Evolutionary conservation across 441 rosid genomes (phyloP), one percentile per base, ranked within the genome.

Genomic region (Heliophila coronopifolia): DNA sequence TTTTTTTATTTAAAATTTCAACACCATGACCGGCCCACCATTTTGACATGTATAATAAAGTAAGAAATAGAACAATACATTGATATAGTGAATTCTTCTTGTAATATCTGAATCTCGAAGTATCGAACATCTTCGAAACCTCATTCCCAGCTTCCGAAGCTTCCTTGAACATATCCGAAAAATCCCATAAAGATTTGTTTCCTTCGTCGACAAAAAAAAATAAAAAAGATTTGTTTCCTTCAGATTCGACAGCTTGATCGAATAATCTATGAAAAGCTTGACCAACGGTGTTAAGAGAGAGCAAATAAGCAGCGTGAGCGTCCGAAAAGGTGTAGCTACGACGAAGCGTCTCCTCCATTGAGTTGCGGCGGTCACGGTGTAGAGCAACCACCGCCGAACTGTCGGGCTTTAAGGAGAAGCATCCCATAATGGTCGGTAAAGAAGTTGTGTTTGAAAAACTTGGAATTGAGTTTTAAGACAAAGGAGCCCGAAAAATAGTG

Each of bases 331-430:
- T 67, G 58, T 76, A 86, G 43, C 96, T 73, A 9, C 77, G 81
- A 5, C 59, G 71, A 27, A 90, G 81, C 1, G 96, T 93, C 3
- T 76, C 79, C 26, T 79, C 83, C 0, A 90, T 76, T 54, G 57
- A 76, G 41, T 27, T 23, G 65, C 87, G 84, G 9, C 96, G 83
- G 36, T 84, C 79, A 4, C 83, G 78, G 71, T 96, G 86, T 0
- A 90, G 71, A 26, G 77, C 58, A 31, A 90, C 84, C 45, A 90
- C 93, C 9, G 92, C 94, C 8, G 84, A 76, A 54, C 74, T 72
- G 69, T 90, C 88, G 51, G 77, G 74, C 68, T 79, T 86, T 0
- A 96, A 83, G 44, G 70, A 39, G 18, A 79, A 59, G 63, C 98
- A 90, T n/a, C 98, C 96, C 94, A 86, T 86, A 65, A 43, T 63